phyloP scores from a whole-genome alignment of 1,284 basidiomycete genomes.

The Rhodofomes roseus region DNA sequence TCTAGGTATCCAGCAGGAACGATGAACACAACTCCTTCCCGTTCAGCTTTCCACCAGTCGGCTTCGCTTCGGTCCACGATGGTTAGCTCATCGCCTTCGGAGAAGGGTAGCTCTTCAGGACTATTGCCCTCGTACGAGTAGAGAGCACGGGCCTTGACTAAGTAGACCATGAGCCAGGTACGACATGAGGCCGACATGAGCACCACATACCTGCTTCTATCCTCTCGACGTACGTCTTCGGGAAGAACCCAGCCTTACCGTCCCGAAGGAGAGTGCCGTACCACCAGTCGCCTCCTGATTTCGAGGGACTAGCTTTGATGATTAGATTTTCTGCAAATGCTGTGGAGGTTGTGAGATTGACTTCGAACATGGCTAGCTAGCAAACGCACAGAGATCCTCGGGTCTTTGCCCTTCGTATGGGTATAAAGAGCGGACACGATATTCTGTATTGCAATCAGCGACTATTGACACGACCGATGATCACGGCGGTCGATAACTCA shows the following conservation, averaged over 20 bases:
- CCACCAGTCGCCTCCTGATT: conserved; percentile 89
- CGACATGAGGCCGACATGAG: background rate
- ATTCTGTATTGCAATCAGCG: conserved; percentile 36
- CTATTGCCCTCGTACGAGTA: conserved; percentile 74
- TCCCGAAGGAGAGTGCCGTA: conserved; percentile 74
- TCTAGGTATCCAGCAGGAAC: conserved; percentile 90
- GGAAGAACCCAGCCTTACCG: conserved; percentile 85
- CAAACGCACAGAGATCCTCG: conserved; percentile 77
- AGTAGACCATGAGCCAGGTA: conserved; percentile 5
- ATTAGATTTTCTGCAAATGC: conserved; percentile 84
- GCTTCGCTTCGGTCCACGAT: conserved; percentile 80
- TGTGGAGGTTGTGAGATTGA: conserved; percentile 27
- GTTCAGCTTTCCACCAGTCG: conserved; percentile 95
- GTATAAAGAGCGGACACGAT: conserved; percentile 79
- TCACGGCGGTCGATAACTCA: conserved; percentile 29
- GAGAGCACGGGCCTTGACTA: conserved; percentile 70
- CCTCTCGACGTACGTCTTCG: conserved; percentile 82
- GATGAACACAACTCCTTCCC: conserved; percentile 77
- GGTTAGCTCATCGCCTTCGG: conserved; percentile 71
- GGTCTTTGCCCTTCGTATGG: conserved; percentile 80
- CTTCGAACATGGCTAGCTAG: background rate
- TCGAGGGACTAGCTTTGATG: conserved; percentile 81
- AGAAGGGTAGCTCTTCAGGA: conserved; percentile 79
- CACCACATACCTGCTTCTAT: conserved; percentile 58
- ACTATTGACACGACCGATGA: conserved; percentile 1